A percentile compares a stretch with the other conserved stretches of the same genome.
Evolutionary conservation across 768 basidiomycete species (phyloP).

Genomic region (Mycena crocata): DNA sequence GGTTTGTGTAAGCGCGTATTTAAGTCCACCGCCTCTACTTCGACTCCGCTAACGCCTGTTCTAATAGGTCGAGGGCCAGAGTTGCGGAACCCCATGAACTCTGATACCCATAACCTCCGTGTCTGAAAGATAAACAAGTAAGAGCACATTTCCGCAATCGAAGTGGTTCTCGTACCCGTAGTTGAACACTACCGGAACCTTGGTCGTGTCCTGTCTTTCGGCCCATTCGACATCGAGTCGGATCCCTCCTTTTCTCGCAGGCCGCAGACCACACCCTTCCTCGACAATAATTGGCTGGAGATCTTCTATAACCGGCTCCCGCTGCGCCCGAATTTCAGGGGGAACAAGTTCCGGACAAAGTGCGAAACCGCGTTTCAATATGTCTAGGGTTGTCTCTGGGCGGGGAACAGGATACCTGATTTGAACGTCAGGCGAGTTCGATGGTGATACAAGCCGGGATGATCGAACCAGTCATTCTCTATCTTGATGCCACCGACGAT

Average conservation of each 20-base stretch:
- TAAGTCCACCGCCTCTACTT: slow-evolving; percentile 8
- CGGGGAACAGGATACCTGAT: slow-evolving; percentile 73
- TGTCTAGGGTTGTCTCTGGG: slow-evolving; percentile 69
- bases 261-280: slow-evolving; percentile 72
- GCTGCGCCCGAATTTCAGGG: slow-evolving; percentile 59
- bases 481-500: slow-evolving; percentile 73
- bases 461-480: slow-evolving; percentile 68
- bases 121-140: slow-evolving; percentile 50
- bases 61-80: slow-evolving; percentile 59
- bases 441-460: slow-evolving; percentile 7
- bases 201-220: slow-evolving; percentile 13
- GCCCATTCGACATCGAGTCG: slow-evolving; percentile 22
- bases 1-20: neutral
- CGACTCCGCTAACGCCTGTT: slow-evolving; percentile 48
- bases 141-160: slow-evolving; percentile 30
- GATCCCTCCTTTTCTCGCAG: slow-evolving; percentile 75
- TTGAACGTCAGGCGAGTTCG: neutral
- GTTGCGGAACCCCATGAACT: slow-evolving; percentile 75
- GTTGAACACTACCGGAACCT: slow-evolving; percentile 53
- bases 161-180: slow-evolving; percentile 12
- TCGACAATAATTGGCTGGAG: slow-evolving; percentile 59
- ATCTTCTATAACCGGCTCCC: slow-evolving; percentile 62
- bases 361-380: slow-evolving; percentile 63
- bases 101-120: slow-evolving; percentile 71
- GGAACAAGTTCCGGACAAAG: slow-evolving; percentile 70